Percentiles rank a stretch among this genome's conserved stretches.
These are phyloP conservation scores for Anaeromyces robustus DNA, from an alignment of 192 early-diverging fungal species.

Conservation along the genomic window DNA sequence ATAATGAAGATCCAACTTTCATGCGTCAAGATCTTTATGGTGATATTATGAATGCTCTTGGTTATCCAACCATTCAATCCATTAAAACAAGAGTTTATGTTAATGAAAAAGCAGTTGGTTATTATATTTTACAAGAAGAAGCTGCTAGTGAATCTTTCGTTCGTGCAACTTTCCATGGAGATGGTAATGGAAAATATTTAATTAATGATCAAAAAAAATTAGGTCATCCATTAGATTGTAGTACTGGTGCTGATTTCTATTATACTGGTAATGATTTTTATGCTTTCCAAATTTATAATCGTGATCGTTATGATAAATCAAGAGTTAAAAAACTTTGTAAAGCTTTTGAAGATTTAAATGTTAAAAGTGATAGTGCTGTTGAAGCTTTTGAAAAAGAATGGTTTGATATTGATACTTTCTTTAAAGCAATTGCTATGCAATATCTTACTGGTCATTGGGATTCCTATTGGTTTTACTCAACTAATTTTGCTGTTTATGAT, in stretches of 20 bases:
- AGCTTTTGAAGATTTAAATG: neutral
- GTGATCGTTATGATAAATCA: neutral
- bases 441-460: neutral
- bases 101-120: neutral
- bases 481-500: neutral
- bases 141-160: neutral
- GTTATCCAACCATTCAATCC: neutral
- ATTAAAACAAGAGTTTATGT: neutral
- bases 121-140: neutral
- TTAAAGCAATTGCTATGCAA: neutral
- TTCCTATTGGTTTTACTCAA: neutral
- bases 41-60: neutral
- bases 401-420: neutral
- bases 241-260: neutral
- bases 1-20: neutral
- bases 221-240: neutral
- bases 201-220: neutral
- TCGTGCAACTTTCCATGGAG: neutral
- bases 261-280: neutral
- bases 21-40: neutral
- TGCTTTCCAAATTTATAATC: neutral
- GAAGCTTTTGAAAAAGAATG: neutral
- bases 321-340: neutral
- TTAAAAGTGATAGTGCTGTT: neutral
- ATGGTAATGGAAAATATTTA: neutral